phyloP scores from a whole-genome alignment of 805 yeast genomes.

The Candida pseudoglaebosa region DNA sequence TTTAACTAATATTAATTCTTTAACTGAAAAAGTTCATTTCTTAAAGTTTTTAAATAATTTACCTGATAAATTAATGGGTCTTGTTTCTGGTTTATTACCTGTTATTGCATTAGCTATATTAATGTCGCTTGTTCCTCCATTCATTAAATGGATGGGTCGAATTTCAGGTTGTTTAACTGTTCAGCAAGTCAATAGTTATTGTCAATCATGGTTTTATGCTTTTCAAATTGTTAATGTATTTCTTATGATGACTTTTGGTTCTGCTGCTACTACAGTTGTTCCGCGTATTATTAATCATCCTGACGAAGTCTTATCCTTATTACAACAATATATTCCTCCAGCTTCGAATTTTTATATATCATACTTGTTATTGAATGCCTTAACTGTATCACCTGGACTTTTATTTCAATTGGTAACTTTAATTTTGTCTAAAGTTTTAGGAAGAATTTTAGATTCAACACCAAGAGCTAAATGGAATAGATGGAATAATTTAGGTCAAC shows the following conservation, averaged over 20 bases:
- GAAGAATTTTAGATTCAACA: slow-evolving; percentile 71
- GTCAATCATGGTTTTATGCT: slow-evolving; percentile 85
- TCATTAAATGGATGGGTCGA: slow-evolving; percentile 66
- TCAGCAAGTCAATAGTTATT: slow-evolving; percentile 72
- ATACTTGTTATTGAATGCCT: slow-evolving; percentile 77
- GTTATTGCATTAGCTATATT: slow-evolving; percentile 60
- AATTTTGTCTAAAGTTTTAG: slow-evolving; percentile 66
- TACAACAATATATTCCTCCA: slow-evolving; percentile 77
- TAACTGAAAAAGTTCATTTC: slow-evolving; percentile 50
- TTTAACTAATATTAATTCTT: slow-evolving; percentile 61
- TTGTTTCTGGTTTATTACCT: slow-evolving; percentile 67
- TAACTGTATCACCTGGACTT: slow-evolving; percentile 71
- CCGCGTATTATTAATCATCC: slow-evolving; percentile 68
- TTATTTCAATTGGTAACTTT: slow-evolving; percentile 73
- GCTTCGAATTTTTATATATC: slow-evolving; percentile 88
- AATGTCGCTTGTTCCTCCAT: slow-evolving; percentile 63
- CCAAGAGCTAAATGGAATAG: slow-evolving; percentile 93
- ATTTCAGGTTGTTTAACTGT: slow-evolving; percentile 66
- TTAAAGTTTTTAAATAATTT: slow-evolving; percentile 53
- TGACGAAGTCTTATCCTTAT: slow-evolving; percentile 61
- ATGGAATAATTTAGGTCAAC: slow-evolving; percentile 55
- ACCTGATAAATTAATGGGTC: slow-evolving; percentile 53
- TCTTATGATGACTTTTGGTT: slow-evolving; percentile 75
- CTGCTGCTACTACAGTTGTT: slow-evolving; percentile 79
- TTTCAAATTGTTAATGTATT: slow-evolving; percentile 91